Evolutionary conservation across 2,329 filamentous ascomycete genomes (phyloP), one percentile per base, ranked within the genome.

Genomic region (Trichoderma sp.): DNA sequence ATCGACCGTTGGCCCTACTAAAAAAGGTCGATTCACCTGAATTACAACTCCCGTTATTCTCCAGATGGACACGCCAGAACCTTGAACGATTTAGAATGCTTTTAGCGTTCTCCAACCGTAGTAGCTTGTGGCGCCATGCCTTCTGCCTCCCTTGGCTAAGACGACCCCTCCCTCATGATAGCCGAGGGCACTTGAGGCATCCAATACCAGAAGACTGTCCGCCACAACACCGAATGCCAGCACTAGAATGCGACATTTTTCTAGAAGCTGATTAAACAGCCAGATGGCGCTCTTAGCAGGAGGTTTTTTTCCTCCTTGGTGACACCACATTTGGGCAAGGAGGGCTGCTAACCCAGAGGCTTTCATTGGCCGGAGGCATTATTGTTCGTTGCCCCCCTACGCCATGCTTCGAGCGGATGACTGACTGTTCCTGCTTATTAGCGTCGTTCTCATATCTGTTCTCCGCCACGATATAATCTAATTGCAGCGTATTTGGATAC

Each of bases 231-330:
- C 33, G 21, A 33, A 47, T 13, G 19, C 19, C 47, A 47, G 43
- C 61, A 63, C 68, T 69, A 69, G 61, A 69, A 69, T 69, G 68
- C 68, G 68, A 69, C 13, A 66, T 60, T 69, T 66, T 68, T 69
- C 68, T 66, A 66, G 68, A 69, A 69, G 40, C 29, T 40, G 37
- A 11, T 43, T 33, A 47, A 47, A 27, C 68, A 49, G 29, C 40
- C 21, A 52, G 47, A 68, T 53, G 37, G 58, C 65, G 65, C 59
- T 53, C 40, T 33, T 24, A 64, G 61, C 61, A 55, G 37, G 49
- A 55, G 21, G 0, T 35, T 43, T 43, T 7, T 29, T 40, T n/a
- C 21, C 33, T 19, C 40, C 40, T 19, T 31, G 33, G 27, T 21
- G 49, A 52, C 61, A 56, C 43, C 33, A 55, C 49, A 14, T 49